Percentiles rank a stretch among this genome's conserved stretches.
Conservation (phyloP, 371 early-diverging fungal genomes). For the Mucor velutinosus region DNA sequence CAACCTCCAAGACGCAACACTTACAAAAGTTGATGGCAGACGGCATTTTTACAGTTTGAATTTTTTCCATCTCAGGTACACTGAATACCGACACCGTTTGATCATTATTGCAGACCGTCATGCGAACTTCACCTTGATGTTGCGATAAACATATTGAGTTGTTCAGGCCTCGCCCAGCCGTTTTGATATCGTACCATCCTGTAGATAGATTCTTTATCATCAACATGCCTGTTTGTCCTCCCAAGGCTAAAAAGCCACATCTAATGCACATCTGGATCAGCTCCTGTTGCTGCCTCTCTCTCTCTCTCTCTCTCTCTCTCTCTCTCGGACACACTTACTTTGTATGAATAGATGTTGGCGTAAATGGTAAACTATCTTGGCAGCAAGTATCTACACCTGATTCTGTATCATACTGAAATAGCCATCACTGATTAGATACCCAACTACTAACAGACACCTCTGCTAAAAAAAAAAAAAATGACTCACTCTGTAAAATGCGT, state of each 20-base stretch:
- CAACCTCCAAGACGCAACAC: not conserved
- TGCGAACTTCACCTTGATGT: not conserved
- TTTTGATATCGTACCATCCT: constrained; percentile 61
- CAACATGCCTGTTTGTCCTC: constrained; percentile 81
- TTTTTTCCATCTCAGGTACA: constrained; percentile 65
- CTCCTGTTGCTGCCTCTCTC: too few relatives aligned
- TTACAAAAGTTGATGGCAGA: constrained; percentile 80
- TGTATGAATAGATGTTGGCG: constrained; percentile 72
- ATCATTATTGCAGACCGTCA: constrained; percentile 91
- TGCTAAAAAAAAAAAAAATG: not conserved
- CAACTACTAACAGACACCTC: too few relatives aligned
- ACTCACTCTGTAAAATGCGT: constrained; percentile 9
- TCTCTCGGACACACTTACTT: constrained; percentile 32
- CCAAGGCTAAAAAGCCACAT: constrained; percentile 76
- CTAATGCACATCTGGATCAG: constrained; percentile 4
- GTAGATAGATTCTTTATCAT: constrained; percentile 68
- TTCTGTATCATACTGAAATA: constrained; percentile 6
- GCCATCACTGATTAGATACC: not conserved
- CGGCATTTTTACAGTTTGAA: constrained; percentile 67
- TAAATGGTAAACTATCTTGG: constrained; percentile 63
- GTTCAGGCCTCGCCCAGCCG: constrained; percentile 66
- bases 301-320: too few relatives aligned
- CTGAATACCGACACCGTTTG: constrained; percentile 83
- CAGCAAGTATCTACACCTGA: not conserved
- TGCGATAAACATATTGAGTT: constrained; percentile 74